Evolutionary conservation across 352 stramenopile genomes (phyloP).

Genomic region (Pythium folliculosum): DNA sequence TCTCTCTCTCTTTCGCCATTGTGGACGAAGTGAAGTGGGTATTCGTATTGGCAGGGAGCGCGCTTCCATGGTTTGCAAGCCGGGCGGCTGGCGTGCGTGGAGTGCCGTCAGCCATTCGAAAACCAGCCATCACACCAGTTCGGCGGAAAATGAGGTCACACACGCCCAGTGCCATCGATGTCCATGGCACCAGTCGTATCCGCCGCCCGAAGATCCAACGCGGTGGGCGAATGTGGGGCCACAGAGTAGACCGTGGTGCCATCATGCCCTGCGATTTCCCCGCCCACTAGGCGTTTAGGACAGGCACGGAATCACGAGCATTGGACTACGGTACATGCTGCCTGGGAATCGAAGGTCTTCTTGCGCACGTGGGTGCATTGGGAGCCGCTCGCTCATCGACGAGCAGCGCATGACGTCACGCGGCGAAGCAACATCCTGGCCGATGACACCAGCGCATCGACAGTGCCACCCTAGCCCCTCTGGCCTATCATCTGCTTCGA

Average conservation of each 20-base stretch:
- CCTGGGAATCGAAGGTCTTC: neutral
- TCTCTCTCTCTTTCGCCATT: neutral
- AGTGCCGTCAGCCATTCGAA: constrained; percentile 7
- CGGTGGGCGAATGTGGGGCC: no score
- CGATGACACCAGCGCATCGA: constrained; percentile 25
- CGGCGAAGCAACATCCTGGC: neutral
- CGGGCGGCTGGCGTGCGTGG: neutral
- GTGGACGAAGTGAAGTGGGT: neutral
- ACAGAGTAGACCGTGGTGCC: no score
- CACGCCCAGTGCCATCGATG: no score
- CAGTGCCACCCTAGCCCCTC: constrained; percentile 10
- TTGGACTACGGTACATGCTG: neutral
- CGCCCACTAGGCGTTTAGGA: no score
- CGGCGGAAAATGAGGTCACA: no score
- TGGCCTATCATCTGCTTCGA: neutral
- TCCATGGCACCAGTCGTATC: no score
- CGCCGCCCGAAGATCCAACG: no score
- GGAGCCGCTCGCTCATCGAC: neutral
- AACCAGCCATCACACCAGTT: constrained; percentile 6
- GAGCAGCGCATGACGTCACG: constrained; percentile 20
- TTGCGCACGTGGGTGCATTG: neutral
- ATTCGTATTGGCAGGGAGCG: constrained; percentile 3
- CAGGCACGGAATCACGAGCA: no score
- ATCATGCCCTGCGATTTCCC: no score
- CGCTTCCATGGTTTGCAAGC: neutral